Percentiles rank a stretch among this genome's conserved stretches.
Conservation (phyloP, 495 filamentous ascomycete species). For the Penicillium daleae region DNA sequence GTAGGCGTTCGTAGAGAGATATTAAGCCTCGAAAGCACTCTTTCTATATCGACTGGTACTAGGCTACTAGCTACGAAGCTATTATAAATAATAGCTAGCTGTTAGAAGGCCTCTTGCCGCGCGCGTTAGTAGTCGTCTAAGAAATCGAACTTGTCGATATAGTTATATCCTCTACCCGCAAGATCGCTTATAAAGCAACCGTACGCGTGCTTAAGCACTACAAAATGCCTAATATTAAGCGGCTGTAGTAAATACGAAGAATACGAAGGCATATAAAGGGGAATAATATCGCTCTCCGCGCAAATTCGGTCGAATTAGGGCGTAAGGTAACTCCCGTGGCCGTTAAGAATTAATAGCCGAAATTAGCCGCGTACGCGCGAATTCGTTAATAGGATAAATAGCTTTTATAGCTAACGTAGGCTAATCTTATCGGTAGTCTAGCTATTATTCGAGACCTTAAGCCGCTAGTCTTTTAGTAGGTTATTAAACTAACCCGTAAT, state of each 20-base stretch:
- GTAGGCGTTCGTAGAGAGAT: constrained; percentile 12
- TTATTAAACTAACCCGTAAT: neutral
- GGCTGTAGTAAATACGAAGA: constrained; percentile 1
- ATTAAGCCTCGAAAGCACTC: constrained; percentile 14
- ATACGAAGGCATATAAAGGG: neutral
- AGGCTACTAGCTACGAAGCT: constrained; percentile 19
- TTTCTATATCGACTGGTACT: constrained; percentile 10
- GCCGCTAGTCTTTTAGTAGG: neutral
- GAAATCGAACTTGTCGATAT: constrained; percentile 5
- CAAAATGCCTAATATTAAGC: neutral
- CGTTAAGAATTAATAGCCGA: constrained; percentile 9
- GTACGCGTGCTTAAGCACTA: neutral
- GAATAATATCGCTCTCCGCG: neutral
- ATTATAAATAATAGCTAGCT: constrained; percentile 9
- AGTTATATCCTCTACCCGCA: neutral
- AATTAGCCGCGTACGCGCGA: neutral
- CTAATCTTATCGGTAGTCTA: neutral
- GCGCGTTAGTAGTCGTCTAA: neutral
- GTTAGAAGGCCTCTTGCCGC: neutral
- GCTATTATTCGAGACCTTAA: neutral
- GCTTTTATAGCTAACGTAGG: neutral
- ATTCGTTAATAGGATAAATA: neutral
- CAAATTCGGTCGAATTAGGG: constrained; percentile 5
- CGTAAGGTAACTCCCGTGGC: constrained; percentile 7
- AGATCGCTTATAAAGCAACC: neutral